Evolutionary conservation across 805 yeast species (phyloP).

Genomic region (Starmerella potacharoeniae): DNA sequence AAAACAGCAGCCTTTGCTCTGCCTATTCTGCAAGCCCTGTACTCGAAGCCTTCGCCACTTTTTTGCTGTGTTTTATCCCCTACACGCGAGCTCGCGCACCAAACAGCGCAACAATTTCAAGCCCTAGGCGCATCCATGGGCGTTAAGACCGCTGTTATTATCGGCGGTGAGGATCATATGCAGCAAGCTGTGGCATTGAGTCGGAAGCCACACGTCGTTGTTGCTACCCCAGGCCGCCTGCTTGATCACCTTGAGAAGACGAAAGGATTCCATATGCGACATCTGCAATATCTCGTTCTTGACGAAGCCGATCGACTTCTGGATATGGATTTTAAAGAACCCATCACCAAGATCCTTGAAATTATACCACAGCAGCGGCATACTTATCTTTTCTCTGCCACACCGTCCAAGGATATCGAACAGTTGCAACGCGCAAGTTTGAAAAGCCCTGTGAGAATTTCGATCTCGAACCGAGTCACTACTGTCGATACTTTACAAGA

Average conservation of each 20-base stretch:
- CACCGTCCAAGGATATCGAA: constrained; percentile 91
- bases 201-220: constrained; percentile 87
- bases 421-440: constrained; percentile 89
- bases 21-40: constrained; percentile 81
- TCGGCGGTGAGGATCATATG: constrained; percentile 98
- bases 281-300: constrained; percentile 73
- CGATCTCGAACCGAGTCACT: constrained; percentile 77
- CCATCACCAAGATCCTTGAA: constrained; percentile 70
- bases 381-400: constrained; percentile 86
- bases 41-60: constrained; percentile 80
- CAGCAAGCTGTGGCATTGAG: constrained; percentile 89
- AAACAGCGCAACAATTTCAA: constrained; percentile 85
- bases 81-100: constrained; percentile 43
- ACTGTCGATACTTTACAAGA: constrained; percentile 92
- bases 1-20: constrained; percentile 98
- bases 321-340: constrained; percentile 96
- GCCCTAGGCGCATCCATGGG: constrained; percentile 91
- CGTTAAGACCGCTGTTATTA: constrained; percentile 73
- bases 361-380: constrained; percentile 71
- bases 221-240: constrained; percentile 85
- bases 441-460: constrained; percentile 76
- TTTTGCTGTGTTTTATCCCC: constrained; percentile 83
- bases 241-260: constrained; percentile 91
- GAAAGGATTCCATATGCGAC: constrained; percentile 72
- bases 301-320: constrained; percentile 95